These are phyloP conservation scores for Eucalyptus tenuipes DNA, from an alignment of 345 rosid genomes.

Conservation along the genomic window DNA sequence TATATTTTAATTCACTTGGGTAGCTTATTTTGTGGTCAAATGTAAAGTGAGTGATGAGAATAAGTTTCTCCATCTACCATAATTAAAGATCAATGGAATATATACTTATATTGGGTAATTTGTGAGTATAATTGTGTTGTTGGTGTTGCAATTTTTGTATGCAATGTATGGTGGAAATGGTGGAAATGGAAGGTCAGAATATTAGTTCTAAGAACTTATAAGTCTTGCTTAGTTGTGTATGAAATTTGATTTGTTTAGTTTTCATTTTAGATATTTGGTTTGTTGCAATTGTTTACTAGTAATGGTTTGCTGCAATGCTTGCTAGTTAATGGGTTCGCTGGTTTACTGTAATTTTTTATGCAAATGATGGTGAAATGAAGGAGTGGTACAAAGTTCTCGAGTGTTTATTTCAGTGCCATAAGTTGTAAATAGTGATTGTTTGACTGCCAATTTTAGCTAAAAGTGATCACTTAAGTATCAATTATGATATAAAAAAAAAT, in stretches of 20 bases:
- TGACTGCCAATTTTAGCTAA: background rate
- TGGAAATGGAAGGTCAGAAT: background rate
- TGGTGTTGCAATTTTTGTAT: background rate
- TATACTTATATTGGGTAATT: background rate
- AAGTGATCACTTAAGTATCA: background rate
- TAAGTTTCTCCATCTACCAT: background rate
- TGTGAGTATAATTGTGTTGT: background rate
- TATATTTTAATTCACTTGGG: background rate
- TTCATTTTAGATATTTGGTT: background rate
- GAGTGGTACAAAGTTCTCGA: background rate
- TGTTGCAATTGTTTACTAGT: background rate
- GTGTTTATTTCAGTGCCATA: background rate
- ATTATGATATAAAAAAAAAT: background rate
- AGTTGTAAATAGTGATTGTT: background rate
- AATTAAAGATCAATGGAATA: no score
- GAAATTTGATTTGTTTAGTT: no score
- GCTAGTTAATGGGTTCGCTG: background rate
- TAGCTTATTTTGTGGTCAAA: background rate
- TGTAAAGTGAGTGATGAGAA: background rate
- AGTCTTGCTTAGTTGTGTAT: background rate
- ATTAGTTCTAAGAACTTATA: background rate
- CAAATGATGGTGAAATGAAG: background rate
- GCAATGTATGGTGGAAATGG: background rate
- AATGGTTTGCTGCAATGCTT: background rate
- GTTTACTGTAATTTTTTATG: background rate